These are phyloP conservation scores for Ophiostoma pallidulum DNA, from an alignment of 2,329 filamentous ascomycete species.

Conservation along the genomic window DNA sequence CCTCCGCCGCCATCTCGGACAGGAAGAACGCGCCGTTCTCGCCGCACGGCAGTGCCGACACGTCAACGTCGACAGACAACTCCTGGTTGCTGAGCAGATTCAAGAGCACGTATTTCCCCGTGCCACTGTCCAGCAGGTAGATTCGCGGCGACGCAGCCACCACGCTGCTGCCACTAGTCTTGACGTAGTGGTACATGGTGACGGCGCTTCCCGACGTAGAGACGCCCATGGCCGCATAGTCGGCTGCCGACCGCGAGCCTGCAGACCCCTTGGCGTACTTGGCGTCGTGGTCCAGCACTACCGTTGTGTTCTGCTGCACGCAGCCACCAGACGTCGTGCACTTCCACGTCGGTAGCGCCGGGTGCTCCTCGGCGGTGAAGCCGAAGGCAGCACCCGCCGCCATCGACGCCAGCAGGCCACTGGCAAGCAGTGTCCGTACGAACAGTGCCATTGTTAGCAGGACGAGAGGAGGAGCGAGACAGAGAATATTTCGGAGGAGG, in stretches of 20 bases:
- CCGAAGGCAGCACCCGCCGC: conserved; percentile 2
- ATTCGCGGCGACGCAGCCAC: conserved; percentile 32
- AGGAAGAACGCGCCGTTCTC: conserved; percentile 56
- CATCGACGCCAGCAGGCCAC: conserved; percentile 1
- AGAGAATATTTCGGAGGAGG: no score
- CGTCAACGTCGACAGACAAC: conserved; percentile 53
- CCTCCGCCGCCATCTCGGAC: conserved; percentile 45
- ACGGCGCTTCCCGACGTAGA: conserved; percentile 19
- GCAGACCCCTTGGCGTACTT: conserved; percentile 31
- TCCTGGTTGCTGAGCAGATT: conserved; percentile 45
- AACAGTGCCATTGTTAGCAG: no score
- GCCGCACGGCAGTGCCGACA: conserved; percentile 51
- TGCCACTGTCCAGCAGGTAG: conserved; percentile 41
- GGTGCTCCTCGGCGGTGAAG: conserved; percentile 30
- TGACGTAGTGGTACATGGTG: conserved; percentile 22
- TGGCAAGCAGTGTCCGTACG: no score
- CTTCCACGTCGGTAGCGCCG: conserved; percentile 33
- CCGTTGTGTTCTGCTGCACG: conserved; percentile 29
- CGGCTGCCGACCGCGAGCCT: conserved; percentile 23
- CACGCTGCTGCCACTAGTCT: neutral
- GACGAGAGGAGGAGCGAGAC: no score
- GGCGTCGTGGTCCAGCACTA: conserved; percentile 33
- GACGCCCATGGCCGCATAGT: conserved; percentile 30
- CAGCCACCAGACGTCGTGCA: conserved; percentile 36
- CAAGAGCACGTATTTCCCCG: conserved; percentile 45